Percentiles rank a stretch among this genome's conserved stretches.
These are phyloP conservation scores for Aspergillus udagawae DNA, from an alignment of 2,329 filamentous ascomycete genomes.

Conservation along the genomic window DNA sequence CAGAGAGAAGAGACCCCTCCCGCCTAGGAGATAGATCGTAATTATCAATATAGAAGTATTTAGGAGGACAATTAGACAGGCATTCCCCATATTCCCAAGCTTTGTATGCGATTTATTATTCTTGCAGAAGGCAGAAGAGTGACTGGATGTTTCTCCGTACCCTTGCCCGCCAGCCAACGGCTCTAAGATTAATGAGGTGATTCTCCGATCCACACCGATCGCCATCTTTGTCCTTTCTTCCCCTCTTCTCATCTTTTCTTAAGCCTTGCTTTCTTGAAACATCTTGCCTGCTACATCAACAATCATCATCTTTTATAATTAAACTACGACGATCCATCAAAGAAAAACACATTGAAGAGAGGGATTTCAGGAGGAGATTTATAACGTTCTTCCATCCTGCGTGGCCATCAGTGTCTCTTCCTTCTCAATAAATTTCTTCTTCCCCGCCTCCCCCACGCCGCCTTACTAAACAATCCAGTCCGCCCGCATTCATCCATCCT, in stretches of 20 bases:
- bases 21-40: neutral
- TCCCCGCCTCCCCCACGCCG: slow-evolving; percentile 4
- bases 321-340: neutral
- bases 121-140: neutral
- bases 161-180: neutral
- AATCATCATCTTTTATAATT: neutral
- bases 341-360: neutral
- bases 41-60: neutral
- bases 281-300: neutral
- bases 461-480: slow-evolving; percentile 1
- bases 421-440: slow-evolving; percentile 1
- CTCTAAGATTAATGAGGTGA: neutral
- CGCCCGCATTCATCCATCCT: slow-evolving; percentile 7
- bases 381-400: neutral
- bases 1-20: neutral
- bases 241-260: neutral
- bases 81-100: neutral
- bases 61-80: too few species aligned
- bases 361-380: neutral
- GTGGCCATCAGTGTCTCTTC: neutral
- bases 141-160: neutral
- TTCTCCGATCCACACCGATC: neutral
- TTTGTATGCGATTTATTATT: neutral
- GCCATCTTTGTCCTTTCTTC: neutral
- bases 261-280: neutral